Conservation (phyloP, 2,329 filamentous ascomycete genomes). For the Fusarium nisikadoi region DNA sequence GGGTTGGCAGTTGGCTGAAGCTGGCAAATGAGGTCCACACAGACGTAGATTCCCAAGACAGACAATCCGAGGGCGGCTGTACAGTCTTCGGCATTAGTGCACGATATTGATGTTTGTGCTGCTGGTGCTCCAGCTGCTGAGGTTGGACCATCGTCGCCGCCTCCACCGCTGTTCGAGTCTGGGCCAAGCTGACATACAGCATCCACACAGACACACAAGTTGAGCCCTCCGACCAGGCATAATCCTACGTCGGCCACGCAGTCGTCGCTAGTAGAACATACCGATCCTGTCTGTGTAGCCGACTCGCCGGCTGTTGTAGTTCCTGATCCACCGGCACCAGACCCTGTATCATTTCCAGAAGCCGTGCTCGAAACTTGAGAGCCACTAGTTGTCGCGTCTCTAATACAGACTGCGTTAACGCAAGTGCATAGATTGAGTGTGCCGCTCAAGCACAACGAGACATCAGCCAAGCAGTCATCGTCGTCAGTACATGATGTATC, state of each 20-base stretch:
- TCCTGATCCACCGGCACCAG: neutral
- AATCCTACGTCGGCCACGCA: neutral
- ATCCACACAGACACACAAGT: neutral
- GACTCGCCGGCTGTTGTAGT: neutral
- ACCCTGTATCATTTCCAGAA: neutral
- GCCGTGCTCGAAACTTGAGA: neutral
- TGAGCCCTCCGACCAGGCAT: neutral
- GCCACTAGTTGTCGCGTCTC: neutral
- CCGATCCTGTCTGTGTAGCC: neutral
- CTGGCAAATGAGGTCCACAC: constrained; percentile 15
- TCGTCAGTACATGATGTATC: neutral
- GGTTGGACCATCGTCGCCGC: neutral
- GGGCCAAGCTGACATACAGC: neutral
- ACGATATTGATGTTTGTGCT: neutral
- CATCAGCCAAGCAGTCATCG: constrained; percentile 4
- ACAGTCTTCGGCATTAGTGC: neutral
- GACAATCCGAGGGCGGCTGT: constrained; percentile 12
- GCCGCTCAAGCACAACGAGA: neutral
- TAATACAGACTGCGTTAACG: constrained; percentile 14
- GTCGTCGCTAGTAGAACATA: constrained; percentile 1
- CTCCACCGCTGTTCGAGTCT: neutral
- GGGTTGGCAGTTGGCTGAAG: neutral
- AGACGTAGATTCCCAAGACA: constrained; percentile 1
- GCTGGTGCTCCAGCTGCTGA: neutral
- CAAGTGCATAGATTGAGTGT: constrained; percentile 10